phyloP scores from a whole-genome alignment of 2,329 filamentous ascomycete species.

The Plenodomus tracheiphilus region DNA sequence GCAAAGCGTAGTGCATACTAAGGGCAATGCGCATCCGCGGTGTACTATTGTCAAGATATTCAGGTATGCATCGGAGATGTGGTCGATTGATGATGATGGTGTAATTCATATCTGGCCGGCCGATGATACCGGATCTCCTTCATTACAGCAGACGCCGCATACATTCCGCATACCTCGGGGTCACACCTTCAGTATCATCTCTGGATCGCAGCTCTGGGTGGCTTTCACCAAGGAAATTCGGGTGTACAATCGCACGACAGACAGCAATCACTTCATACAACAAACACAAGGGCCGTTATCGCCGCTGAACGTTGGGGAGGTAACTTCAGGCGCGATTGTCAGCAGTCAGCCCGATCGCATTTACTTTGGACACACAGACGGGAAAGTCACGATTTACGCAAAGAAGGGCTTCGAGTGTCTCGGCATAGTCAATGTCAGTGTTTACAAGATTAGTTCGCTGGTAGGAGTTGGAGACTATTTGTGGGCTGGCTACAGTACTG shows the following conservation, averaged over 20 bases:
- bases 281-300: constrained; percentile 71
- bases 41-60: constrained; percentile 83
- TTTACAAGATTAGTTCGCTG: constrained; percentile 92
- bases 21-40: constrained; percentile 73
- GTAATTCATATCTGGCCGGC: constrained; percentile 86
- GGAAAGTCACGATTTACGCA: constrained; percentile 93
- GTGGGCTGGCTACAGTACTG: constrained; percentile 94
- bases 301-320: constrained; percentile 76
- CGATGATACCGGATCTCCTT: constrained; percentile 74
- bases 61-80: constrained; percentile 84
- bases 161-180: constrained; percentile 78
- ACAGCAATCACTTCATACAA: constrained; percentile 72
- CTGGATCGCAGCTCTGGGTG: constrained; percentile 85
- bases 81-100: constrained; percentile 90
- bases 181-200: constrained; percentile 85
- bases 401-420: constrained; percentile 74
- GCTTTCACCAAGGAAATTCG: constrained; percentile 85
- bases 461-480: constrained; percentile 78
- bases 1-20: constrained; percentile 70
- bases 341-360: constrained; percentile 75
- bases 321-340: constrained; percentile 80
- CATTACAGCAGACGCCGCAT: constrained; percentile 72
- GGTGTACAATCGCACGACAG: constrained; percentile 74
- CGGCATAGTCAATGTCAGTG: constrained; percentile 80
- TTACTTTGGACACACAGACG: constrained; percentile 90